Conservation (phyloP, 805 yeast species). For the Myxozyma melibiosi region DNA sequence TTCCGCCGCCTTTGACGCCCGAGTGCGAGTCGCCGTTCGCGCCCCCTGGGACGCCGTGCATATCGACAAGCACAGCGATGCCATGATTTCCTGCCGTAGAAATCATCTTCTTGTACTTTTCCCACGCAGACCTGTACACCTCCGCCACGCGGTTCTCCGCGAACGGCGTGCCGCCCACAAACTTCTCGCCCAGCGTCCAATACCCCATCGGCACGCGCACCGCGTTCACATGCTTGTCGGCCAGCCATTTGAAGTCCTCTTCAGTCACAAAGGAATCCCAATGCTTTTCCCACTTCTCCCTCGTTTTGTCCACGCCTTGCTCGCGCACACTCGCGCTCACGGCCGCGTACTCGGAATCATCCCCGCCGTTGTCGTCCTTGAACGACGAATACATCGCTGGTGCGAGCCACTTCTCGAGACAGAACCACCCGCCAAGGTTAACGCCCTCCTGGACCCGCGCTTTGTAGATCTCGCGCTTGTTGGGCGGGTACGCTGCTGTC, state of each 20-base stretch:
- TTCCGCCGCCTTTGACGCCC: constrained; percentile 68
- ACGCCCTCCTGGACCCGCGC: constrained; percentile 34
- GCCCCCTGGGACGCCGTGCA: constrained; percentile 91
- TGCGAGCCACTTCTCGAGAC: constrained; percentile 54
- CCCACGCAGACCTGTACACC: constrained; percentile 80
- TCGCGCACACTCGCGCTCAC: constrained; percentile 52
- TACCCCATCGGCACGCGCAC: constrained; percentile 89
- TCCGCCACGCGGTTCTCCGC: constrained; percentile 45
- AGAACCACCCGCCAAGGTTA: constrained; percentile 88
- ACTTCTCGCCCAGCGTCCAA: constrained; percentile 73
- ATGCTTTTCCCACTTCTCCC: constrained; percentile 56
- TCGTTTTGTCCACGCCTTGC: constrained; percentile 58
- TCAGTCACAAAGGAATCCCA: constrained; percentile 65
- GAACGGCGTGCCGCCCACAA: constrained; percentile 64
- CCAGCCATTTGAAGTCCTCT: constrained; percentile 80
- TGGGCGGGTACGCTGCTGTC: constrained; percentile 41
- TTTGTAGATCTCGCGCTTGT: constrained; percentile 40
- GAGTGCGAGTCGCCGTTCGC: constrained; percentile 86
- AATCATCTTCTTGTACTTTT: constrained; percentile 47
- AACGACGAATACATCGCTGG: constrained; percentile 48
- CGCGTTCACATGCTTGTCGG: constrained; percentile 68
- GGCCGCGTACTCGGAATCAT: constrained; percentile 72
- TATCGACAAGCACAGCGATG: constrained; percentile 77
- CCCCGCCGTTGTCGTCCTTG: constrained; percentile 45
- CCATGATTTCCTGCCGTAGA: constrained; percentile 59